These are phyloP conservation scores for Asterophora lycoperdoides DNA, from an alignment of 768 basidiomycete genomes.

Conservation along the genomic window DNA sequence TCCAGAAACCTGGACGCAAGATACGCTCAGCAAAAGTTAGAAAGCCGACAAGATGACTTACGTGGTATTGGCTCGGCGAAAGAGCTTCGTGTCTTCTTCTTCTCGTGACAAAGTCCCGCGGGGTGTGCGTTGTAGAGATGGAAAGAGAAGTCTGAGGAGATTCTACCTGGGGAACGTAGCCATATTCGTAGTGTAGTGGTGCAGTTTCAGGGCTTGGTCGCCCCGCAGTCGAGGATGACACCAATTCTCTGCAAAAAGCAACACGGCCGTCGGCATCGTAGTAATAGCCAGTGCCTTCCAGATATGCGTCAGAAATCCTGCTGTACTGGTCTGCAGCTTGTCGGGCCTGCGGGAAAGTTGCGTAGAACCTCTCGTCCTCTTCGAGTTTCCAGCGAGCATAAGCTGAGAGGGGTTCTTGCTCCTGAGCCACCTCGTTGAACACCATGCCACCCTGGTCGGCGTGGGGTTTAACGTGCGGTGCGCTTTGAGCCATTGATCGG, in stretches of 20 bases:
- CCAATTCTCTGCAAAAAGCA: background rate
- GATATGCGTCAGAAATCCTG: constrained; percentile 7
- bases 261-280: constrained; percentile 7
- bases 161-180: background rate
- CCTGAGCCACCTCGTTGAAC: background rate
- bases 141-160: constrained; percentile 1
- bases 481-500: background rate
- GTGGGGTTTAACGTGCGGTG: constrained; percentile 2
- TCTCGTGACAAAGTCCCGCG: constrained; percentile 2
- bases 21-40: background rate
- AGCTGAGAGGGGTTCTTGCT: constrained; percentile 15
- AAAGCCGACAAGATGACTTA: constrained; percentile 6
- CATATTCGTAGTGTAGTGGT: background rate
- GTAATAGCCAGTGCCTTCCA: constrained; percentile 15
- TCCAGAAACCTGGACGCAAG: constrained; percentile 1
- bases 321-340: constrained; percentile 18
- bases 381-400: constrained; percentile 34
- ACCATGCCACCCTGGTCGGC: constrained; percentile 10
- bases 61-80: constrained; percentile 4
- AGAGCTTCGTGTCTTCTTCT: background rate
- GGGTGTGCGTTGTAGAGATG: background rate
- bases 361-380: constrained; percentile 36
- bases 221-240: background rate
- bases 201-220: background rate
- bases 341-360: constrained; percentile 33